Conservation (phyloP, 2,329 filamentous ascomycete genomes). For the Aspergillus clavatus region DNA sequence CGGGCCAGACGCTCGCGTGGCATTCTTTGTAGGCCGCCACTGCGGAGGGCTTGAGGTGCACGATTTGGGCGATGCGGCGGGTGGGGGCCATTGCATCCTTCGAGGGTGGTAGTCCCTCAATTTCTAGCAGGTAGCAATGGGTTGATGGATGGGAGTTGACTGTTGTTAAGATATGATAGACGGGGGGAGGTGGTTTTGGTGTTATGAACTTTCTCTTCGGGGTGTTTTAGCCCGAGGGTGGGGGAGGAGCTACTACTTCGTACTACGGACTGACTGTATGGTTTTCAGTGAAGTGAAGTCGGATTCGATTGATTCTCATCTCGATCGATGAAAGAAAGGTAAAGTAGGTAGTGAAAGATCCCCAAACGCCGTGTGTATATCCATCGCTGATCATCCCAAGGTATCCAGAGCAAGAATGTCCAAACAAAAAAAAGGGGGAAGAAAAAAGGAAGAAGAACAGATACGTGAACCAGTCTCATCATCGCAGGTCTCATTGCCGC, state of each 20-base stretch:
- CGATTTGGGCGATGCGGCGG: constrained; percentile 62
- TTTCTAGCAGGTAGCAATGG: too few species aligned
- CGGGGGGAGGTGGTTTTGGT: neutral
- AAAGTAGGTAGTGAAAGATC: neutral
- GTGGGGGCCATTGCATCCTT: constrained; percentile 18
- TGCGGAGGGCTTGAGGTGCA: constrained; percentile 64
- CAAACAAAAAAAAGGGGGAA: neutral
- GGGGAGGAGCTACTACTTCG: neutral
- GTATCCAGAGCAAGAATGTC: too few species aligned
- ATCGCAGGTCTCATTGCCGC: neutral
- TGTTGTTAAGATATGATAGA: neutral
- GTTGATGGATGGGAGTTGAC: neutral
- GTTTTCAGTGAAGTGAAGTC: neutral
- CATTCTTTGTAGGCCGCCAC: constrained; percentile 67
- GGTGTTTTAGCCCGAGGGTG: neutral
- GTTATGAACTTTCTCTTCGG: neutral
- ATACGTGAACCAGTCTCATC: too few species aligned
- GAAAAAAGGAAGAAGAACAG: neutral
- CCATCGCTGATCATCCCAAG: neutral
- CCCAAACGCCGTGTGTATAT: neutral
- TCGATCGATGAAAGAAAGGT: too few species aligned
- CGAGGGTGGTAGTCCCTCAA: neutral
- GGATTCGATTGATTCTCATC: too few species aligned
- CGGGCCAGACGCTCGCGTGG: constrained; percentile 71
- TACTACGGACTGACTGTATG: neutral